Evolutionary conservation across 352 stramenopile species (phyloP).

Genomic region (Thraustotheca clavata): DNA sequence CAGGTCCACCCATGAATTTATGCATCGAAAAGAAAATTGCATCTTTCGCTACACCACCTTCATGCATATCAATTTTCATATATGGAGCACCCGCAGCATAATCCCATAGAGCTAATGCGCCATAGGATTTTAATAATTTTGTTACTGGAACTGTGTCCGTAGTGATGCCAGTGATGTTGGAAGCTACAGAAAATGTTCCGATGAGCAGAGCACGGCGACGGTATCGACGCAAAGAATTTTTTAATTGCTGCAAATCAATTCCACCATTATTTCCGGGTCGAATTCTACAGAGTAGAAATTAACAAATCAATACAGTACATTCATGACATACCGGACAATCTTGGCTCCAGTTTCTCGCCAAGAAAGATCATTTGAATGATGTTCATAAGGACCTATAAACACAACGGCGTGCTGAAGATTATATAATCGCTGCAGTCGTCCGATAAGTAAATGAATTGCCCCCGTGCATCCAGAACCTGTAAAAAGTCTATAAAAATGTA

Average conservation of each 20-base stretch:
- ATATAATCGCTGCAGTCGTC: background rate
- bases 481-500: conserved; percentile 3
- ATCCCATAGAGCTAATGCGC: conserved; percentile 84
- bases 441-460: conserved; percentile 11
- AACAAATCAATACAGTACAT: background rate
- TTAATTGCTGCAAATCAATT: conserved; percentile 36
- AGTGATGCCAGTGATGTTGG: conserved; percentile 86
- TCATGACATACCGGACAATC: conserved; percentile 27
- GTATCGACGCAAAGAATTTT: conserved; percentile 27
- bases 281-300: background rate
- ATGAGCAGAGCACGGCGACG: conserved; percentile 25
- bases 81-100: conserved; percentile 87
- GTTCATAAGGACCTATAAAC: conserved; percentile 81
- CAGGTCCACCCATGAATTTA: conserved; percentile 88
- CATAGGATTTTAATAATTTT: conserved; percentile 63
- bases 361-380: conserved; percentile 90
- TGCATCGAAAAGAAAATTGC: conserved; percentile 88
- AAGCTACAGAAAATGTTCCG: conserved; percentile 71
- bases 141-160: conserved; percentile 51
- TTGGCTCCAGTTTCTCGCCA: conserved; percentile 78
- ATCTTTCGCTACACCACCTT: conserved; percentile 51
- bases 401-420: conserved; percentile 32
- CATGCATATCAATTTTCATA: conserved; percentile 86
- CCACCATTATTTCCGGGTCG: conserved; percentile 19
- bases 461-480: conserved; percentile 1